Percentiles rank a stretch among this genome's conserved stretches.
Conservation (phyloP, 1,284 basidiomycete genomes). For the Heterobasidion annosum region DNA sequence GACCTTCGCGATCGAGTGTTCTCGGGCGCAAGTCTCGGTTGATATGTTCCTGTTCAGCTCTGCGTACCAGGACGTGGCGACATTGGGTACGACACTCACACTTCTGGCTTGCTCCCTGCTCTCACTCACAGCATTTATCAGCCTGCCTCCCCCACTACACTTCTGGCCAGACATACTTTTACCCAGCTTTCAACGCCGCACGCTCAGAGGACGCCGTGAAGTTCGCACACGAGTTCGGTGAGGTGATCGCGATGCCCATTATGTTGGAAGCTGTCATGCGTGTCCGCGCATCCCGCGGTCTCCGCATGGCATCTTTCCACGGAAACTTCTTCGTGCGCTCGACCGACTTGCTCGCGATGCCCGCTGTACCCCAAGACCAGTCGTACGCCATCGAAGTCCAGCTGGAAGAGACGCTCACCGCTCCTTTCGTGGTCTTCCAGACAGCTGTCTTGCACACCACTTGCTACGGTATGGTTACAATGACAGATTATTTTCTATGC, state of each 20-base stretch:
- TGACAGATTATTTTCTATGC: neutral
- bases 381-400: slow-evolving; percentile 96
- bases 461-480: slow-evolving; percentile 64
- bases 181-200: slow-evolving; percentile 95
- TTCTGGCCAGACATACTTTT: slow-evolving; percentile 96
- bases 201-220: slow-evolving; percentile 94
- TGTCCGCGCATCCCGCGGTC: slow-evolving; percentile 88
- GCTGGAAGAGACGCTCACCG: slow-evolving; percentile 92
- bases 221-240: slow-evolving; percentile 95
- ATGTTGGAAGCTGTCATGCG: slow-evolving; percentile 98
- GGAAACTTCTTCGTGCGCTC: slow-evolving; percentile 99
- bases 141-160: slow-evolving; percentile 96
- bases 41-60: slow-evolving; percentile 99
- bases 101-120: neutral
- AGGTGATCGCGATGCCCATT: slow-evolving; percentile 89
- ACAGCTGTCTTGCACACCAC: slow-evolving; percentile 96
- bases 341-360: slow-evolving; percentile 94
- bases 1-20: slow-evolving; percentile 98
- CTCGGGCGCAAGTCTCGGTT: slow-evolving; percentile 93
- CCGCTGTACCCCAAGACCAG: slow-evolving; percentile 93
- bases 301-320: slow-evolving; percentile 97
- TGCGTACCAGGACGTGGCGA: slow-evolving; percentile 93
- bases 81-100: slow-evolving; percentile 47
- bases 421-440: slow-evolving; percentile 93
- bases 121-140: slow-evolving; percentile 20